Evolutionary conservation across 1,139 yeast species (phyloP).

Genomic region (Yamadazyma dendronema): DNA sequence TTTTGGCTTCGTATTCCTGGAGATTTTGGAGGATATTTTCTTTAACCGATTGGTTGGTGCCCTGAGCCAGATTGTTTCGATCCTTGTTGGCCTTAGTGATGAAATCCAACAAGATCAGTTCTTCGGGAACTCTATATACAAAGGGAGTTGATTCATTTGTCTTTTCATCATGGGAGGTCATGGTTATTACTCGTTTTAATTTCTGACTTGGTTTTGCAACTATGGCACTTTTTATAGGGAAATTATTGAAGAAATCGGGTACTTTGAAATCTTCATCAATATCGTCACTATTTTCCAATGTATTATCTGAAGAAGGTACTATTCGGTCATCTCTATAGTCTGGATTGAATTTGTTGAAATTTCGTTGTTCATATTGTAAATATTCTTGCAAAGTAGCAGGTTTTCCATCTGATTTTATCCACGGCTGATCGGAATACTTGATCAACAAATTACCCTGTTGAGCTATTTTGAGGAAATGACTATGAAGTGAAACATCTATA

Average conservation of each 20-base stretch:
- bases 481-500: conserved; percentile 48
- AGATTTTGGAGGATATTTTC: conserved; percentile 25
- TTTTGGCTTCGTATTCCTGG: conserved; percentile 20
- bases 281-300: conserved; percentile 21
- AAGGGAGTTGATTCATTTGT: conserved; percentile 32
- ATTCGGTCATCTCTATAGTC: conserved; percentile 15
- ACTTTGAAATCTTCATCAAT: conserved; percentile 25
- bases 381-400: conserved; percentile 31
- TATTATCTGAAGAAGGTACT: conserved; percentile 16
- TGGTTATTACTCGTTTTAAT: conserved; percentile 36
- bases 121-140: conserved; percentile 68
- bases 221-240: conserved; percentile 46
- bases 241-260: conserved; percentile 48
- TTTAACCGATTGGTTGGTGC: conserved; percentile 20
- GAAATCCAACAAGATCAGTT: conserved; percentile 74
- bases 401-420: conserved; percentile 21
- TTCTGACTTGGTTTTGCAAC: conserved; percentile 27
- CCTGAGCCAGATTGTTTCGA: conserved; percentile 16
- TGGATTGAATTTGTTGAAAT: conserved; percentile 18
- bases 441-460: conserved; percentile 55
- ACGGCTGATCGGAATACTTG: conserved; percentile 69
- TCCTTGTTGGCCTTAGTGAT: conserved; percentile 46
- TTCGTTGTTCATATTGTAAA: conserved; percentile 26
- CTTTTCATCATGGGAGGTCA: conserved; percentile 30
- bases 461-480: conserved; percentile 34